Conservation (phyloP, 2,329 filamentous ascomycete genomes). For the Coniochaeta prunicola region DNA sequence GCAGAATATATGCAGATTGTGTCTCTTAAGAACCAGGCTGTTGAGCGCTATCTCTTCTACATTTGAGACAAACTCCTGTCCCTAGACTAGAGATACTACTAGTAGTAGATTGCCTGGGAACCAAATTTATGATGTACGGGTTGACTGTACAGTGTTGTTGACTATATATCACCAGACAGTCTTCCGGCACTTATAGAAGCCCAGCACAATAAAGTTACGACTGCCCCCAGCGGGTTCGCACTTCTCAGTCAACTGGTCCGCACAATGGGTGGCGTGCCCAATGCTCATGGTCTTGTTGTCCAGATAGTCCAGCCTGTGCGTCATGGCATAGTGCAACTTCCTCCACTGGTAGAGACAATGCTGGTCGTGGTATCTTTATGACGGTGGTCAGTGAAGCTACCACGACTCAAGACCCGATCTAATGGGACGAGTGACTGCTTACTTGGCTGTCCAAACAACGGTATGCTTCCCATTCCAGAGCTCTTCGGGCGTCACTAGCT, state of each 20-base stretch:
- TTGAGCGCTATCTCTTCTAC: neutral
- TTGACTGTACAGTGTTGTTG: neutral
- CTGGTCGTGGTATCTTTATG: constrained; percentile 9
- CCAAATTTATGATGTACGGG: neutral
- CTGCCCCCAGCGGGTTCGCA: constrained; percentile 8
- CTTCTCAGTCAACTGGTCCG: constrained; percentile 7
- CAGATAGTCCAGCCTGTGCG: constrained; percentile 9
- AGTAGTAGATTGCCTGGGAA: neutral
- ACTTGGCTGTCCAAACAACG: constrained; percentile 9
- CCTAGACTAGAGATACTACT: too few relatives aligned
- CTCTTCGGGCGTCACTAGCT: constrained; percentile 5
- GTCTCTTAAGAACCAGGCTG: neutral
- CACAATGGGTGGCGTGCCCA: constrained; percentile 6
- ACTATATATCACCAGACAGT: constrained; percentile 8
- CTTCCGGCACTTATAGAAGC: constrained; percentile 13
- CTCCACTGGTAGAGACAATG: constrained; percentile 14
- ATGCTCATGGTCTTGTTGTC: constrained; percentile 12
- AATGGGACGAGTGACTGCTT: too few relatives aligned
- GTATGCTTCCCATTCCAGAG: constrained; percentile 11
- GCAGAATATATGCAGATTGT: neutral
- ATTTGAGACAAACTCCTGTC: neutral
- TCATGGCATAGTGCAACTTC: constrained; percentile 13
- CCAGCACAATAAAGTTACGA: constrained; percentile 9
- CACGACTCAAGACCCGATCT: too few relatives aligned
- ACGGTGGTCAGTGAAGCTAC: neutral